These are phyloP conservation scores for Lentinula lateritia DNA, from an alignment of 768 basidiomycete species.

Conservation along the genomic window DNA sequence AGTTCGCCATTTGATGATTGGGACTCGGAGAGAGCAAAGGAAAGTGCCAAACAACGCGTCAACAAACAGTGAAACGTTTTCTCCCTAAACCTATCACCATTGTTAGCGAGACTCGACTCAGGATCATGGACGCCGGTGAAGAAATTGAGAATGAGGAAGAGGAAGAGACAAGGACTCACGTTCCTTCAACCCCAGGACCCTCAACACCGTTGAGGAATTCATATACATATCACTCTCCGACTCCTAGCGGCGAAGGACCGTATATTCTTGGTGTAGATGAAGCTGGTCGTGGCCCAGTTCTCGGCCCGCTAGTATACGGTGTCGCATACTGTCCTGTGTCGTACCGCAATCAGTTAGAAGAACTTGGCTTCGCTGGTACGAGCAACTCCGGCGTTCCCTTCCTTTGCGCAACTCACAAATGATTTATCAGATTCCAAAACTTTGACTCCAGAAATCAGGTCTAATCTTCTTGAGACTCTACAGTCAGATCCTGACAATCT, in stretches of 20 bases:
- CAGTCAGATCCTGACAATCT: constrained; percentile 66
- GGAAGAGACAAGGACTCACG: constrained; percentile 5
- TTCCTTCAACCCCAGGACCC: constrained; percentile 58
- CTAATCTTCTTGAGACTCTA: constrained; percentile 59
- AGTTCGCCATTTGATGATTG: neutral
- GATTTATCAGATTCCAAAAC: constrained; percentile 85
- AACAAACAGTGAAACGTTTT: constrained; percentile 5
- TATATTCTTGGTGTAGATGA: constrained; percentile 99
- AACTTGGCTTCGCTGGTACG: constrained; percentile 86
- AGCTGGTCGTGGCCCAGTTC: constrained; percentile 91
- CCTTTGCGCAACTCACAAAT: neutral
- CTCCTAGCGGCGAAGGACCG: constrained; percentile 63
- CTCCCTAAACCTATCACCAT: neutral
- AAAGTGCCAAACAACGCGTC: constrained; percentile 4
- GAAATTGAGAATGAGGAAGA: neutral
- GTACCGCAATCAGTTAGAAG: constrained; percentile 68
- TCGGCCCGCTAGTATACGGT: constrained; percentile 95
- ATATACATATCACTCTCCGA: constrained; percentile 74
- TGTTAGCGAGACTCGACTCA: neutral
- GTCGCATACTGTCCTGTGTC: constrained; percentile 86
- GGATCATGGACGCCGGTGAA: neutral
- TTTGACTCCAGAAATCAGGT: constrained; percentile 65
- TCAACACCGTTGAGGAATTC: constrained; percentile 58
- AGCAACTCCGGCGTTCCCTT: neutral
- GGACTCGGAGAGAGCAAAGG: no score